A percentile compares a stretch with the other conserved stretches of the same genome.
These are phyloP conservation scores for Ogataea pignaliae DNA, from an alignment of 805 yeast genomes.

Conservation along the genomic window DNA sequence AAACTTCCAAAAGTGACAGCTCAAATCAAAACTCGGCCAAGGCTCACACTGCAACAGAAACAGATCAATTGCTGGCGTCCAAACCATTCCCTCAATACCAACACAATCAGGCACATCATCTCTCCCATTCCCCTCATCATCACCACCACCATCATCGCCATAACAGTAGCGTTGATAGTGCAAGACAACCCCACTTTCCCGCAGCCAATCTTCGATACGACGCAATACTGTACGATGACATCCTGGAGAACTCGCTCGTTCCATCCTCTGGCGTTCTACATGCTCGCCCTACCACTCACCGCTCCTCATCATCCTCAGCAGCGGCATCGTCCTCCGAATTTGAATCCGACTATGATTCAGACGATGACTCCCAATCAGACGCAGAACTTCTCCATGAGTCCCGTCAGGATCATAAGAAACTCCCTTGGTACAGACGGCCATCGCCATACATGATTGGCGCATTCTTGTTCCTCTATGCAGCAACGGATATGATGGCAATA, in stretches of 20 bases:
- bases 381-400: slow-evolving; percentile 48
- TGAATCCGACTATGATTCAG: slow-evolving; percentile 26
- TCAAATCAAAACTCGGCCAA: too few relatives aligned
- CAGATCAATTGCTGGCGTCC: too few relatives aligned
- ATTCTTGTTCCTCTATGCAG: slow-evolving; percentile 37
- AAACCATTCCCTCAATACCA: too few relatives aligned
- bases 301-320: too few relatives aligned
- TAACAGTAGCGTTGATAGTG: background rate
- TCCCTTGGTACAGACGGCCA: slow-evolving; percentile 57
- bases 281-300: too few relatives aligned
- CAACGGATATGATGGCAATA: slow-evolving; percentile 36
- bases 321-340: slow-evolving; percentile 20
- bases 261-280: too few relatives aligned
- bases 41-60: too few relatives aligned
- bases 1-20: too few relatives aligned
- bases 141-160: background rate
- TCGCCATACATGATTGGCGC: slow-evolving; percentile 46
- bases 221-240: slow-evolving; percentile 20
- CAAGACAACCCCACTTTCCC: slow-evolving; percentile 1
- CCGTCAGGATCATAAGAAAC: slow-evolving; percentile 30
- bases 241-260: slow-evolving; percentile 36
- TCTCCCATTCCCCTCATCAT: background rate
- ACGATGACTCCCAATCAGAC: slow-evolving; percentile 34
- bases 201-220: slow-evolving; percentile 9
- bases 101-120: too few relatives aligned